Percentiles rank a stretch among this genome's conserved stretches.
Conservation (phyloP, 441 rosid genomes). For the Manihot esculenta region DNA sequence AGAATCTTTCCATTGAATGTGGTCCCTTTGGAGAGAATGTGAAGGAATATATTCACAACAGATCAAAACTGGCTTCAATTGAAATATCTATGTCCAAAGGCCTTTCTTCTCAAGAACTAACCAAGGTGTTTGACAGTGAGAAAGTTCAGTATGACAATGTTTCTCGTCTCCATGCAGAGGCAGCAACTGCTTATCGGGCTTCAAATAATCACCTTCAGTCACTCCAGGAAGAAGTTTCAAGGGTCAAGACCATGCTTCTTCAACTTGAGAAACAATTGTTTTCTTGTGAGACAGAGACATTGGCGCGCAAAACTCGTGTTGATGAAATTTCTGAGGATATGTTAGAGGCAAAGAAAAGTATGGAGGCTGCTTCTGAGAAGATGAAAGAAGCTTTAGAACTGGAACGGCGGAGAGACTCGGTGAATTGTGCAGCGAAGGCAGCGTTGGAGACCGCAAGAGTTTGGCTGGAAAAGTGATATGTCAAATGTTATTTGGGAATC, state of each 20-base stretch:
- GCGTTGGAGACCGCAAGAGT: constrained; percentile 26
- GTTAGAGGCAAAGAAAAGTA: constrained; percentile 28
- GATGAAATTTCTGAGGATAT: constrained; percentile 18
- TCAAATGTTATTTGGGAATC: no score
- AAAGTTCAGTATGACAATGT: constrained; percentile 16
- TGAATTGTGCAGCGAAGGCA: constrained; percentile 13
- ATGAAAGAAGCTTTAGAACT: constrained; percentile 30
- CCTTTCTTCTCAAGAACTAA: constrained; percentile 12
- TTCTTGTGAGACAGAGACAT: constrained; percentile 34
- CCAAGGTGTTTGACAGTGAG: constrained; percentile 8
- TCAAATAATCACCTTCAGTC: constrained; percentile 21
- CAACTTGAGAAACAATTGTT: constrained; percentile 28
- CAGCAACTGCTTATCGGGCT: constrained; percentile 22
- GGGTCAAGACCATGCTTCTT: constrained; percentile 23
- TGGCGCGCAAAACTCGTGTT: constrained; percentile 20
- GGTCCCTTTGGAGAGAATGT: not conserved
- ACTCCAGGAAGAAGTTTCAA: constrained; percentile 25
- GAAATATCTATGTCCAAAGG: constrained; percentile 21
- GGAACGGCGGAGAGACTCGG: constrained; percentile 25
- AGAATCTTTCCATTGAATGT: not conserved
- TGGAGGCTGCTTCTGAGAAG: constrained; percentile 26
- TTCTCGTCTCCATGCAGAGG: constrained; percentile 29
- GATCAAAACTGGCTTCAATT: constrained; percentile 13
- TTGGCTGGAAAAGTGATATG: constrained; percentile 10
- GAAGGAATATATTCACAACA: constrained; percentile 15